Evolutionary conservation across 371 early-diverging fungal genomes (phyloP), one percentile per base, ranked within the genome.

Genomic region (Lichtheimia corymbifera): DNA sequence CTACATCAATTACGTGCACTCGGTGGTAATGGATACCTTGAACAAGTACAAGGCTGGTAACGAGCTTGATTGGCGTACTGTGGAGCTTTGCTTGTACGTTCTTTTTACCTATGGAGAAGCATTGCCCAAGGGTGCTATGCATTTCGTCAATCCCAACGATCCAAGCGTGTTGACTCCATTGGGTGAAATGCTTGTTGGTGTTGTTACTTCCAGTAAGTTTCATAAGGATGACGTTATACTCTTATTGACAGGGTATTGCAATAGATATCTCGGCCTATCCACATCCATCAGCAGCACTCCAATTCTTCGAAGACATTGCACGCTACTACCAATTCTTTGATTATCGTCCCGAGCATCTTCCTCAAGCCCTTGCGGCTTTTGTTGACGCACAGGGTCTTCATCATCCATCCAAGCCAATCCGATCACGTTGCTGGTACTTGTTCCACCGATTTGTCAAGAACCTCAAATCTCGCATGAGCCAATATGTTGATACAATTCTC

Each of bases 381-480:
- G 87, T 92, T 4, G 93, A 91, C 56, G 59, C 77, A 5, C 82
- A 89, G 13, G 98, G 97, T 25, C 71, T 97, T 25, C 94, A 92
- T 53, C 86, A 94, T 62, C 79, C 88, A 1, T 71, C 82, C 49
- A 72, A 73, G 41, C 80, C 85, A 14, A 88, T 94, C 52, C 88
- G 96, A 43, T 78, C 86, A 1, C 80, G 98, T 25, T 87, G 91
- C 28, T 93, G 93, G 90, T 97, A 97, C 68, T 78, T 96, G 42
- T 92, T 97, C 69, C 84, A 90, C 62, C 87, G 93, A 25, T 95
- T 93, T 75, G 83, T 92, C 28, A 92, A 92, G 71, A 74, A 79
- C n/a, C 73, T 93, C 55, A 86, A 87, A 64, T 66, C 71, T 42
- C 80, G 83, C 35, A 69, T 91, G 70, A 79, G 73, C 4, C 82